phyloP scores from a whole-genome alignment of 257 asterid genomes.

The Solanum acaule region DNA sequence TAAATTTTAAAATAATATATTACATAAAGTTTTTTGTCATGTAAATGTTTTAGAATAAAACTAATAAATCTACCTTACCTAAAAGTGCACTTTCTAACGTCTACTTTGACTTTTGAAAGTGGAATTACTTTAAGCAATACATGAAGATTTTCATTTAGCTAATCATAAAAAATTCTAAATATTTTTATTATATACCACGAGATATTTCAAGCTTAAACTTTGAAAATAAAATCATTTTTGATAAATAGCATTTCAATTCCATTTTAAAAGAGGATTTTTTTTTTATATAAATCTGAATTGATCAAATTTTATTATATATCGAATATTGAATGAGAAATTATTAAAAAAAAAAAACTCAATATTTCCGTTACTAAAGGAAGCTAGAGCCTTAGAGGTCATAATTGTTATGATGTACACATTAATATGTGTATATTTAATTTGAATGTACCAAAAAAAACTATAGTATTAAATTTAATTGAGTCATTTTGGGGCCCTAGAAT shows the following conservation, averaged over 20 bases:
- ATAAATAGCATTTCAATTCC: accelerated
- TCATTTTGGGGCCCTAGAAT: neutral
- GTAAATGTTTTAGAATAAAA: neutral
- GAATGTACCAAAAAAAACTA: neutral
- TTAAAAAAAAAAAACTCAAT: too few species aligned
- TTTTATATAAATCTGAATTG: neutral
- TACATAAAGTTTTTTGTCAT: neutral
- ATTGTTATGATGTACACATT: neutral
- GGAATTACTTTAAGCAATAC: neutral
- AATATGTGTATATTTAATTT: neutral
- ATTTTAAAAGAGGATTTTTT: neutral
- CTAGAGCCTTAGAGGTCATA: neutral
- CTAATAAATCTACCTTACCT: too few species aligned
- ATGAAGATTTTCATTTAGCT: neutral
- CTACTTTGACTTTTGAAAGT: neutral
- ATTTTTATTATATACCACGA: accelerated
- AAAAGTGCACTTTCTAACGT: neutral
- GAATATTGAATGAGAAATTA: neutral
- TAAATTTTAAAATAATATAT: neutral
- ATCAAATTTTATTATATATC: neutral
- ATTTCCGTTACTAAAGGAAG: neutral
- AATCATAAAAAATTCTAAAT: neutral
- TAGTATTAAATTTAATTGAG: neutral
- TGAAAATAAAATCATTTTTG: accelerated
- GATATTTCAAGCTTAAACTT: neutral